Evolutionary conservation across 192 early-diverging fungal species (phyloP).

Genomic region (Mortierella antarctica): DNA sequence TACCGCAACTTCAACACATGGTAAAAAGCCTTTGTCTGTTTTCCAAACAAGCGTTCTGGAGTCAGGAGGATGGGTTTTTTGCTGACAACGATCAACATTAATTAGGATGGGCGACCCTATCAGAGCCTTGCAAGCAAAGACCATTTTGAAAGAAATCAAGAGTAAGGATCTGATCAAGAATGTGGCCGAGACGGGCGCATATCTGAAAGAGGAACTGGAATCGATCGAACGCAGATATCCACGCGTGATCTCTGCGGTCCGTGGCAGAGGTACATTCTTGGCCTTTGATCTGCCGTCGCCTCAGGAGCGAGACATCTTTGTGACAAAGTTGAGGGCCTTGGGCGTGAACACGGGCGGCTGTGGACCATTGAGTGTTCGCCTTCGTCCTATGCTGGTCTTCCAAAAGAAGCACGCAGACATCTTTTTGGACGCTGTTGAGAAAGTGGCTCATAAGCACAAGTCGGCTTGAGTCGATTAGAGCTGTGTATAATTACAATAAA

Average conservation of each 20-base stretch:
- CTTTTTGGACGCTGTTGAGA: conserved; percentile 71
- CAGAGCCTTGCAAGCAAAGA: conserved; percentile 68
- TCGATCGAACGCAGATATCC: conserved; percentile 62
- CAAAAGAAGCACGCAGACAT: conserved; percentile 74
- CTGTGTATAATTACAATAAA: no score
- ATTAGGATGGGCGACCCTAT: conserved; percentile 75
- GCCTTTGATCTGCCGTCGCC: conserved; percentile 73
- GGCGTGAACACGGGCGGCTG: conserved; percentile 81
- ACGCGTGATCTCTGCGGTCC: conserved; percentile 60
- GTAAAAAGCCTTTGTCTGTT: conserved; percentile 4
- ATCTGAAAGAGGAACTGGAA: conserved; percentile 64
- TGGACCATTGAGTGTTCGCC: conserved; percentile 65
- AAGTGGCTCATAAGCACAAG: conserved; percentile 16
- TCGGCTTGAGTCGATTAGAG: no score
- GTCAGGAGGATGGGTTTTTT: background rate
- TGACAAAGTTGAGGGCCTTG: conserved; percentile 63
- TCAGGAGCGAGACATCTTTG: conserved; percentile 61
- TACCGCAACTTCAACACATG: conserved; percentile 82
- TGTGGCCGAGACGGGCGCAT: conserved; percentile 61
- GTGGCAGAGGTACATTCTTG: conserved; percentile 74
- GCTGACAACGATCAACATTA: background rate
- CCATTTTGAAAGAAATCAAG: conserved; percentile 70
- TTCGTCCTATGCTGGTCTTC: conserved; percentile 82
- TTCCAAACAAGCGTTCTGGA: background rate
- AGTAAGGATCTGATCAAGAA: conserved; percentile 64